phyloP scores from a whole-genome alignment of 164 flowering plant genomes.

The Vitis vinifera region DNA sequence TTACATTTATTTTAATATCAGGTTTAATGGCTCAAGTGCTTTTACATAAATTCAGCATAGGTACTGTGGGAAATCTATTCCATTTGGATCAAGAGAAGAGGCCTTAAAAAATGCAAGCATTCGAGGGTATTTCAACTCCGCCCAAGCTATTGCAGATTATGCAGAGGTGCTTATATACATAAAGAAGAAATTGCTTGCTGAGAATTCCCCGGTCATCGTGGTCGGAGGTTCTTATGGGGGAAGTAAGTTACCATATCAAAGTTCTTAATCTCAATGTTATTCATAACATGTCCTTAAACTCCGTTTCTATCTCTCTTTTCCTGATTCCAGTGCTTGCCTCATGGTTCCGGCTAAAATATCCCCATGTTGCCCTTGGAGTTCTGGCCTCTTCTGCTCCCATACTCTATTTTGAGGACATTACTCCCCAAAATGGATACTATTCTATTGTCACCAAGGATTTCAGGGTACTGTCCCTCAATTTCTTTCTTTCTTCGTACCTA shows the following conservation, averaged over 20 bases:
- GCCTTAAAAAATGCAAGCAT: conserved; percentile 17
- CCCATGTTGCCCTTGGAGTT: conserved; percentile 39
- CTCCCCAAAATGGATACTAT: conserved; percentile 30
- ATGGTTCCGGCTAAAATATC: conserved; percentile 45
- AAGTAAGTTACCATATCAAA: conserved; percentile 20
- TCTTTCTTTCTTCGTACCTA: not conserved
- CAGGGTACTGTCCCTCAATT: conserved; percentile 12
- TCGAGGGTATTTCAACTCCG: conserved; percentile 32
- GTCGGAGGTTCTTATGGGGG: conserved; percentile 43
- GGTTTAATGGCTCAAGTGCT: no score
- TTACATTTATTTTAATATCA: not conserved
- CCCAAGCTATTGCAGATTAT: conserved; percentile 41
- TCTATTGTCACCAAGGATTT: conserved; percentile 33
- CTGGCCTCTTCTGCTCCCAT: conserved; percentile 43
- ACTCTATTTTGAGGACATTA: conserved; percentile 27
- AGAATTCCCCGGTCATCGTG: conserved; percentile 27
- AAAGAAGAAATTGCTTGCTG: conserved; percentile 16
- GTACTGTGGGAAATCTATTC: conserved; percentile 30
- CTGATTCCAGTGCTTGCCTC: conserved; percentile 32
- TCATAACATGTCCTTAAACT: no score
- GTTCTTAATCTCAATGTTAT: not conserved
- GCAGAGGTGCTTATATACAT: conserved; percentile 27
- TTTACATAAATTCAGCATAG: conserved; percentile 21
- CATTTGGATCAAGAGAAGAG: conserved; percentile 24
- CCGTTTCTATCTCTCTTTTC: not conserved